Base-by-base conservation (phyloP, 2,329 filamentous ascomycete genomes). In the Conoideocrella luteorostrata region DNA sequence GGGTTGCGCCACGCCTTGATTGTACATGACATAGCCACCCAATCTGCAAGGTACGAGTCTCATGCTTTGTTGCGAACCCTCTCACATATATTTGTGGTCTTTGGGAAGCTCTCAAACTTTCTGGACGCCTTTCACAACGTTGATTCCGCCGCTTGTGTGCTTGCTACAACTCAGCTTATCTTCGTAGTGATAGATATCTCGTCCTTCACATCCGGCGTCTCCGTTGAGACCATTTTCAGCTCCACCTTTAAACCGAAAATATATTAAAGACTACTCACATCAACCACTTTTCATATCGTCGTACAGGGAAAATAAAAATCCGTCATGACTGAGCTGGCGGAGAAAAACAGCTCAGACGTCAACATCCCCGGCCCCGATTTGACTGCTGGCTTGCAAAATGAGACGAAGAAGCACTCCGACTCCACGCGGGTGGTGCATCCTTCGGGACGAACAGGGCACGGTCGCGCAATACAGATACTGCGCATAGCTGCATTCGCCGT, bases 401-500 rank as follows among this genome's bases (percentile, higher is more conserved):
- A 53, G 12, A 44, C 49, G 13, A 46, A 54, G 26, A 48, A 52
- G 34, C 39, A 40, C 21, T 43, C 49, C 10, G 34, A 32, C 4
- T 18, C 23, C n/a, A n/a, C 45, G 20, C 40, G 48, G 28, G 46
- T 51, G 41, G 49, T 51, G 24, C 77, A 82, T 55, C 77, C 77
- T 0, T 76, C 75, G 2, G 78, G 78, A n/a, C 69, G 70, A 43
- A 61, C 69, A 42, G 70, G 74, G 47, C 69, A 82, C 60, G 71
- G 75, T 38, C 58, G 62, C 7, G 53, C 68, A 12, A 66, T 72
- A 47, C 74, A 78, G 52, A 52, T 73, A 20, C 39, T 80, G 30
- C 71, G 79, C n/a, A 71, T 71, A 30, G 41, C 74, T n/a, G 64
- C 68, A 9, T 70, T 80, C 47, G 58, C 55, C 18, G 26, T 74